Evolutionary conservation across 805 yeast genomes (phyloP), one percentile per base, ranked within the genome.

Genomic region (Yarrowia sp.): DNA sequence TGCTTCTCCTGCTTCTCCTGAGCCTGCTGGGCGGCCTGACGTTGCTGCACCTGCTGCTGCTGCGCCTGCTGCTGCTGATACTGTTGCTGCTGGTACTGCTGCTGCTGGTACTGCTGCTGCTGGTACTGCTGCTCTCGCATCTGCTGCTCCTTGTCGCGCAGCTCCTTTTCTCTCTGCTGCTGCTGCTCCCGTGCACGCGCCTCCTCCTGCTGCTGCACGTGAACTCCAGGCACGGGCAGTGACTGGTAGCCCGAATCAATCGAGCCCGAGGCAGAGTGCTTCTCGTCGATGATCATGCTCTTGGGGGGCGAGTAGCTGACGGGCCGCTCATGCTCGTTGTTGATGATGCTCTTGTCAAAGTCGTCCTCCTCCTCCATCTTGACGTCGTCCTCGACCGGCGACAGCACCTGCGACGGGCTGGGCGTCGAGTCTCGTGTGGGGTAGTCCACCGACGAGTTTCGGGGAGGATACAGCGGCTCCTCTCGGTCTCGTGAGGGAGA

Each of bases 101-200:
- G 43, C 31, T 33, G 55, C 33, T 32, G 47, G 62, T 35, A 41
- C 35, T 31, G 63, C 63, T 63, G 65, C 48, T 44, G n/a, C 67
- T 66, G 51, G 60, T 67, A 10, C 62, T 43, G 61, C 51, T 55
- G 65, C 8, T 44, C 62, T 17, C 65, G 66, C 32, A 41, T 35
- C 57, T 63, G 66, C 35, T 58, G 65, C 47, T 41, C 60, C 39
- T 58, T 41, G 35, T 36, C 41, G 11, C 67, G 75, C 62, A 67
- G 71, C 39, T 58, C 70, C 57, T 15, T 65, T 33, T 4, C 66
- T 18, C 15, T n/a, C n/a, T n/a, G 58, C 15, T 17, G 65, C 43
- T 65, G 65, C 33, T 36, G 45, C 50, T 50, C 18, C 36, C 44
- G 53, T n/a, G 35, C 45, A 3, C 48, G 67, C 14, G 38, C 53